phyloP scores from a whole-genome alignment of 164 flowering plant species.

The Brasenia schreberi region DNA sequence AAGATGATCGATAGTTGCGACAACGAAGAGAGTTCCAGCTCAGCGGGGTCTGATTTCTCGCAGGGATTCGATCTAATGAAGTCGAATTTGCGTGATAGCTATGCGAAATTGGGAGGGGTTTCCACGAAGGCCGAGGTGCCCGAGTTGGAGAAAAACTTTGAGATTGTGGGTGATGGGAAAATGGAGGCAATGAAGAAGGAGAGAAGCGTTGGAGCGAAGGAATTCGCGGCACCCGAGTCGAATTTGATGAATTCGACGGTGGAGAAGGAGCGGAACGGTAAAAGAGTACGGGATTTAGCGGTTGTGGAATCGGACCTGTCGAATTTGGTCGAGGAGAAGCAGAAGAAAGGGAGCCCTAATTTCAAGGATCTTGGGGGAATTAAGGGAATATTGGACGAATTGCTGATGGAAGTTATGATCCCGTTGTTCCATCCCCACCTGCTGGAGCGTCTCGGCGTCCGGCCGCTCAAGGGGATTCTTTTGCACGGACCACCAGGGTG shows the following conservation, averaged over 20 bases:
- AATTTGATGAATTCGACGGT: conserved; percentile 13
- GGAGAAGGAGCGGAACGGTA: conserved; percentile 5
- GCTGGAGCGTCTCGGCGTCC: conserved; percentile 52
- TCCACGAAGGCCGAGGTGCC: conserved; percentile 1
- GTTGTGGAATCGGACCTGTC: conserved; percentile 3
- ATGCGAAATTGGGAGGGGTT: conserved; percentile 5
- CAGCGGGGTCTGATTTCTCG: conserved; percentile 55
- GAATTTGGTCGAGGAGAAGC: conserved; percentile 6
- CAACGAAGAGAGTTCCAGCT: conserved; percentile 41
- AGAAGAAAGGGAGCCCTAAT: conserved; percentile 37
- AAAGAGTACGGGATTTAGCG: conserved; percentile 3
- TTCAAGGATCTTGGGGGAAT: conserved; percentile 90
- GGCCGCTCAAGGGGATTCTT: conserved; percentile 66
- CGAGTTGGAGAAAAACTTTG: conserved; percentile 28
- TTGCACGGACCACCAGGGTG: conserved; percentile 95
- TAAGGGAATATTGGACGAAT: conserved; percentile 43
- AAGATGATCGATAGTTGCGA: conserved; percentile 5
- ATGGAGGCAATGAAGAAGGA: not conserved
- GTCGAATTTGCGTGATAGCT: conserved; percentile 29
- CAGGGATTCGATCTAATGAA: conserved; percentile 63
- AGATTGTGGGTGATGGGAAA: conserved; percentile 37
- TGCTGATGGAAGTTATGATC: conserved; percentile 61
- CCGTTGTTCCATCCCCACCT: conserved; percentile 63
- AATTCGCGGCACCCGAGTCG: not conserved
- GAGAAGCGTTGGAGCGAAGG: not conserved